Evolutionary conservation across 2,329 filamentous ascomycete species (phyloP), one percentile per base, ranked within the genome.

Genomic region (Podosphaera fusca): DNA sequence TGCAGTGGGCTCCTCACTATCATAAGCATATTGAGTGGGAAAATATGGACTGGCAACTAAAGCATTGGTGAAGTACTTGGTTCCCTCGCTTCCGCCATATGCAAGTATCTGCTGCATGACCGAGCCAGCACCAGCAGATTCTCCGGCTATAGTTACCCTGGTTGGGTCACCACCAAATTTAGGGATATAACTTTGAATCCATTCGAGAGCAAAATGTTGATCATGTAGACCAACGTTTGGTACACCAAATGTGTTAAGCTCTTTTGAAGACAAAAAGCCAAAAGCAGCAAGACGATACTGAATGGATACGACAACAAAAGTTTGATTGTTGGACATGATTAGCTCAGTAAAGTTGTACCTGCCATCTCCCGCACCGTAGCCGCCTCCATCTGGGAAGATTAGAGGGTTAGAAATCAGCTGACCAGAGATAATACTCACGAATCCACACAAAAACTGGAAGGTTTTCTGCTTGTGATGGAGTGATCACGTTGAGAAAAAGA

Each of bases 61-160:
- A 4, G 56, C 59, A 34, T 62, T 62, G 31, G 46, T 56, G 34
- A 61, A 63, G 1, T 60, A 50, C 8, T 52, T 46, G 0, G 60
- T 59, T 10, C 59, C 57, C n/a, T 58, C 50, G 14, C 36, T 51
- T 1, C 72, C 74, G 33, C 74, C 74, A 58, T 69, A 74, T 1
- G 73, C 68, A 40, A 74, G 77, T 55, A 76, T 71, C 57, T 79
- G 74, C 60, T 77, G 73, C 66, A 75, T 70, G 51, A 78, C 75
- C 10, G 7, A 73, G 70, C 14, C 75, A 3, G 65, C 73, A 36
- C 74, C 74, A 4, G 71, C 71, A 51, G 70, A 73, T 59, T 74
- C 69, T 29, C 74, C 73, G 68, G 51, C 55, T n/a, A 59, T 59
- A 0, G 66, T 68, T n/a, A 68, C 60, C 14, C 57, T 58, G 1